These are phyloP conservation scores for Globisporangium heterothallicum DNA, from an alignment of 352 stramenopile species.

Conservation along the genomic window DNA sequence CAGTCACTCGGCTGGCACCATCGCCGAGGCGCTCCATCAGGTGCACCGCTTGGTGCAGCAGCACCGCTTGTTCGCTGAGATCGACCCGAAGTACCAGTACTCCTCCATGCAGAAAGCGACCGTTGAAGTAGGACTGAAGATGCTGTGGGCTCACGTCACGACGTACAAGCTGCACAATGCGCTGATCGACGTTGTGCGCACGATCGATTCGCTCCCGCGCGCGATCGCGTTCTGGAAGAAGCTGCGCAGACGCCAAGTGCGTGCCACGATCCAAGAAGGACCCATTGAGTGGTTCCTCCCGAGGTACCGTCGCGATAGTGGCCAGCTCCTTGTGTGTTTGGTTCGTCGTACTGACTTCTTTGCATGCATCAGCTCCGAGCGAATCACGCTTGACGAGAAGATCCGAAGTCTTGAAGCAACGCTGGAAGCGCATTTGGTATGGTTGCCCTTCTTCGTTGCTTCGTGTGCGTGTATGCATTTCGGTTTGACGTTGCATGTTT, in stretches of 20 bases:
- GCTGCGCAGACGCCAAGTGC: slow-evolving; percentile 34
- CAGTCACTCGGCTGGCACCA: slow-evolving; percentile 25
- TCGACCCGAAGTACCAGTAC: slow-evolving; percentile 14
- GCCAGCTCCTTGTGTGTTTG: slow-evolving; percentile 2
- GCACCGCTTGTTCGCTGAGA: slow-evolving; percentile 27
- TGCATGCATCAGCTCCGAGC: slow-evolving; percentile 25
- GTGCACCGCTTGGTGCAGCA: slow-evolving; percentile 35
- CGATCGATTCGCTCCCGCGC: slow-evolving; percentile 69
- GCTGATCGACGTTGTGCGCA: slow-evolving; percentile 50
- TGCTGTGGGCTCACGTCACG: slow-evolving; percentile 60
- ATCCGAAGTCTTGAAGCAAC: slow-evolving; percentile 65
- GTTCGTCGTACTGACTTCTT: not conserved
- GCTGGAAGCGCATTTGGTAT: slow-evolving; percentile 59
- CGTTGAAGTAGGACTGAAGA: slow-evolving; percentile 29
- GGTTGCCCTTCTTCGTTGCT: too few species aligned
- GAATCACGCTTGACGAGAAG: slow-evolving; percentile 48
- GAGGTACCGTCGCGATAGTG: slow-evolving; percentile 21
- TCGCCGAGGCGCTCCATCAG: slow-evolving; percentile 32
- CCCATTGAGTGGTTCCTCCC: slow-evolving; percentile 63
- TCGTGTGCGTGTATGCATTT: not conserved
- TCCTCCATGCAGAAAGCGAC: slow-evolving; percentile 19
- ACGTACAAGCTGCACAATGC: slow-evolving; percentile 54
- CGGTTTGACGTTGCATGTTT: not conserved
- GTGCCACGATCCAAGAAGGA: slow-evolving; percentile 42
- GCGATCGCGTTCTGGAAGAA: slow-evolving; percentile 67